These are phyloP conservation scores for Fraxinus ornus DNA, from an alignment of 305 asterid genomes.

Conservation along the genomic window DNA sequence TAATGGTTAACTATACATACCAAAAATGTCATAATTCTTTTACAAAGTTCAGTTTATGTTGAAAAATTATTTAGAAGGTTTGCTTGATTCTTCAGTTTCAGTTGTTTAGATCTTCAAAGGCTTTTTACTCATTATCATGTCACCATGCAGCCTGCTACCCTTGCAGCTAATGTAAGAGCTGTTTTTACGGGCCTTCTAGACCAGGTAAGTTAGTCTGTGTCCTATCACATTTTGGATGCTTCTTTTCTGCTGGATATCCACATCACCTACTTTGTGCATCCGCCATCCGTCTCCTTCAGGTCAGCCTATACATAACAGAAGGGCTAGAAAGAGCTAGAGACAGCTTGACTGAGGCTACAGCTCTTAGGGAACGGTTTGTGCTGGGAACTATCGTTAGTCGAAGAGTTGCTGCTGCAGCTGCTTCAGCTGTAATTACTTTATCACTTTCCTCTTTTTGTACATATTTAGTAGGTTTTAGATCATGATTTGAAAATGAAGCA, in stretches of 20 bases:
- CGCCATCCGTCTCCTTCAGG: constrained; percentile 48
- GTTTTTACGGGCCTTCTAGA: constrained; percentile 92
- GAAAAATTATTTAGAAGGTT: neutral
- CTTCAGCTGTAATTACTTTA: constrained; percentile 75
- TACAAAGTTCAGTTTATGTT: neutral
- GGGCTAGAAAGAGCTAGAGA: constrained; percentile 98
- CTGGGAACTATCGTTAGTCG: constrained; percentile 82
- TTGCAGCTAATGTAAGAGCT: constrained; percentile 80
- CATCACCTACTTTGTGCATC: constrained; percentile 8
- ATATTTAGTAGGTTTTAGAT: constrained; percentile 8
- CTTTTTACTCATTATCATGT: constrained; percentile 18
- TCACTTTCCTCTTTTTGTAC: constrained; percentile 16
- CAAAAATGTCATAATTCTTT: neutral
- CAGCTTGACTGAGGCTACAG: constrained; percentile 90
- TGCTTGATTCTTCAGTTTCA: neutral
- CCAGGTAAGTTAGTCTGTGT: constrained; percentile 56
- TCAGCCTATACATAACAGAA: constrained; percentile 79
- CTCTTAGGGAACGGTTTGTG: constrained; percentile 91
- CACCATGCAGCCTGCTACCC: constrained; percentile 70
- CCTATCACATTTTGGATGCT: constrained; percentile 20
- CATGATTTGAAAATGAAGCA: constrained; percentile 18
- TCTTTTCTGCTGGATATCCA: constrained; percentile 22
- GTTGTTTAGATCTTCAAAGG: neutral
- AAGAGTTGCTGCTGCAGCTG: constrained; percentile 97
- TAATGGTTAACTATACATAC: neutral